Conservation (phyloP, 2,329 filamentous ascomycete genomes). For the Septoria linicola region DNA sequence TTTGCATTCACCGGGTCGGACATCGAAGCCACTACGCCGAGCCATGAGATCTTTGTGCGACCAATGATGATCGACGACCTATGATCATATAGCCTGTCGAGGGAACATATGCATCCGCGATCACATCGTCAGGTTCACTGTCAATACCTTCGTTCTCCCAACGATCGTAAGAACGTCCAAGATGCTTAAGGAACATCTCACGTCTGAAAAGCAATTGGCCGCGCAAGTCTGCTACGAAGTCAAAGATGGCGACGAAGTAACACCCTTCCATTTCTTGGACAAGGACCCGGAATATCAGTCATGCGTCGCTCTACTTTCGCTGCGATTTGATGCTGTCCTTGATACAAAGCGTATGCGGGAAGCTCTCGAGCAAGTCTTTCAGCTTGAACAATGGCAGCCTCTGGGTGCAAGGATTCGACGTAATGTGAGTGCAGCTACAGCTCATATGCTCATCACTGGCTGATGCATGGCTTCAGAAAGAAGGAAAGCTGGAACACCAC, state of each 20-base stretch:
- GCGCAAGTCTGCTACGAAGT: not conserved
- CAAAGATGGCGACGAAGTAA: not conserved
- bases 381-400: not conserved
- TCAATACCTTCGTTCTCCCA: too few species aligned
- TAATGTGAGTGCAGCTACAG: not conserved
- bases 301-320: not conserved
- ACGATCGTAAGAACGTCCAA: not conserved
- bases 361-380: not conserved
- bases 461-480: not conserved
- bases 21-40: conserved; percentile 4
- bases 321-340: conserved; percentile 6
- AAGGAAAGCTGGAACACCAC: conserved; percentile 9
- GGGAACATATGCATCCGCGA: too few species aligned
- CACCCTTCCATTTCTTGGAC: conserved; percentile 10
- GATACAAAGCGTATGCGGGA: conserved; percentile 1
- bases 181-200: not conserved
- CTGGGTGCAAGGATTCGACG: conserved; percentile 8
- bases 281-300: conserved; percentile 3
- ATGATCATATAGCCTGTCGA: too few species aligned
- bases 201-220: not conserved
- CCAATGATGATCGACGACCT: too few species aligned
- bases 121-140: too few species aligned
- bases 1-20: conserved; percentile 2
- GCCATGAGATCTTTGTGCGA: not conserved
- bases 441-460: not conserved